Evolutionary conservation across 208 protist genomes (phyloP), one percentile per base, ranked within the genome.

Genomic region (Acanthamoeba sp.): DNA sequence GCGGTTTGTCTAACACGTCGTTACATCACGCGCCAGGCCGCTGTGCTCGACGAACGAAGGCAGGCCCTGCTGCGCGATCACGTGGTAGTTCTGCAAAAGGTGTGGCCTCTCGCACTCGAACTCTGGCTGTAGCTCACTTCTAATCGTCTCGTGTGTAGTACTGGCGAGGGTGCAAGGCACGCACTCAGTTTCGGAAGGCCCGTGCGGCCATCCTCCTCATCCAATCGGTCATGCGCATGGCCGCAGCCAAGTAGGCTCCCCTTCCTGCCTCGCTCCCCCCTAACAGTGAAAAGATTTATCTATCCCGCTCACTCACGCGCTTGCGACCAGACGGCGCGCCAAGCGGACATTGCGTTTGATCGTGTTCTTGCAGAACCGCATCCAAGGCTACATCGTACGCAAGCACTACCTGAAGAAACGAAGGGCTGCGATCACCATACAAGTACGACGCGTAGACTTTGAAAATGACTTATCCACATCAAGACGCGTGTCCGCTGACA

Each of bases 361-460:
- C n/a, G 18, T 0, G 32, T 20, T 62, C 50, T 4, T 89, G 24
- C 80, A 89, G 20, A 42, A 24, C 10, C 55, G 29, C 22, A 34
- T 40, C 2, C 45, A 24, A 0, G 32, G 29, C 1, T 29, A 16
- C 55, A 20, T 66, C n/a, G 42, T 42, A 3, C 80, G 80, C 38
- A 89, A n/a, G 20, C n/a, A 20, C 3, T 89, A 62, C 22, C 80
- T 66, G 27, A 29, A 34, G 10, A 2, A n/a, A 45, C 40, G 80
- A 29, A 55, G 36, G 45, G 80, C 80, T 14, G 45, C 80, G 32
- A 55, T 89, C 38, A n/a, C 80, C 4, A 66, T 89, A 27, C 80
- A 87, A n/a, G 48, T 48, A n/a, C n/a, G n/a, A n/a, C n/a, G n/a
- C n/a, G n/a, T n/a, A n/a, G n/a, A n/a, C n/a, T n/a, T n/a, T n/a